Conservation (phyloP, 768 basidiomycete genomes). For the Trametes cubensis region DNA sequence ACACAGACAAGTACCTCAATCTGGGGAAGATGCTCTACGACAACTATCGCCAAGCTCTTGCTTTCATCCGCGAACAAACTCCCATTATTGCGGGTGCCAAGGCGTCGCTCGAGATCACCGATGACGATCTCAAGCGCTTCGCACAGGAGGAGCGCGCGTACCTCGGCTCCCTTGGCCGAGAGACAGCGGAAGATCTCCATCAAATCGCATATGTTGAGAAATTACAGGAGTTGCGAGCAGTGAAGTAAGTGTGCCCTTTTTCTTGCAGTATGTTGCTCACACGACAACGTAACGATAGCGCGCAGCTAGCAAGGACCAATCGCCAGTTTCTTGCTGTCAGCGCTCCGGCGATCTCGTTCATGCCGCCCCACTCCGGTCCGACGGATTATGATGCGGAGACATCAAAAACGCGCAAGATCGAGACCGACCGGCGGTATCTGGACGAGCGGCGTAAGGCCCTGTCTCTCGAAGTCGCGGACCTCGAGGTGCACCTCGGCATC, state of each 20-base stretch:
- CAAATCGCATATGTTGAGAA: conserved; percentile 38
- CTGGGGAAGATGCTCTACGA: conserved; percentile 31
- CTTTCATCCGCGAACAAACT: too few relatives aligned
- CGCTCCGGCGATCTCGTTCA: too few relatives aligned
- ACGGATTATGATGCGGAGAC: neutral
- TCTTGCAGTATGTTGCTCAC: too few relatives aligned
- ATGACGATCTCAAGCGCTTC: conserved; percentile 29
- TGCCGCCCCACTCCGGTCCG: too few relatives aligned
- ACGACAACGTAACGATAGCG: too few relatives aligned
- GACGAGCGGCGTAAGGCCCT: conserved; percentile 22
- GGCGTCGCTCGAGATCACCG: conserved; percentile 17
- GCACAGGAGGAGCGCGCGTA: conserved; percentile 30
- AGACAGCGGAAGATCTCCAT: too few relatives aligned
- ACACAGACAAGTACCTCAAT: conserved; percentile 40
- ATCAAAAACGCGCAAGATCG: conserved; percentile 24
- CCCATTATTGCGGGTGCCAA: too few relatives aligned
- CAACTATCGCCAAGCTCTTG: conserved; percentile 38
- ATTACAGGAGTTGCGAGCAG: conserved; percentile 26
- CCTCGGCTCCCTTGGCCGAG: too few relatives aligned
- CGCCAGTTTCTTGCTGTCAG: too few relatives aligned
- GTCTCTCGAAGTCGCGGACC: conserved; percentile 20
- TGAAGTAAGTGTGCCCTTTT: conserved; percentile 21
- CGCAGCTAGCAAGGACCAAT: too few relatives aligned
- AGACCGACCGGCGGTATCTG: conserved; percentile 28
- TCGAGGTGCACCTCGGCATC: conserved; percentile 35